phyloP scores from a whole-genome alignment of 805 yeast species.

The Pichia pseudocactophila region DNA sequence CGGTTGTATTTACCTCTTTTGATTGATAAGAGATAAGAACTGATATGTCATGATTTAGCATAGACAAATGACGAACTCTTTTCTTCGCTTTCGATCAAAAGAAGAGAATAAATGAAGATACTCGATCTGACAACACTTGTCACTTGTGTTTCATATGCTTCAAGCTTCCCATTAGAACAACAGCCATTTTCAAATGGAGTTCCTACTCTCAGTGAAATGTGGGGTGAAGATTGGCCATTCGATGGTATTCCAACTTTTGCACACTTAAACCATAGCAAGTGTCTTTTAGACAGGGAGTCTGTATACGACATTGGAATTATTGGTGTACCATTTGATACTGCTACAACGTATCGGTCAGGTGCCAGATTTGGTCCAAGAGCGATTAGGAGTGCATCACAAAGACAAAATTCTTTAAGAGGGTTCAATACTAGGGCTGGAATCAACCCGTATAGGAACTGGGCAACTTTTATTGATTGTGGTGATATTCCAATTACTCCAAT shows the following conservation, averaged over 20 bases:
- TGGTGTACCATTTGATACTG: slow-evolving; percentile 82
- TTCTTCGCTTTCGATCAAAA: no score
- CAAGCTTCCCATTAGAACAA: not conserved
- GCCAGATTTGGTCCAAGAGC: slow-evolving; percentile 79
- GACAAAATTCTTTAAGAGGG: slow-evolving; percentile 63
- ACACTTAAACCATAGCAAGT: slow-evolving; percentile 52
- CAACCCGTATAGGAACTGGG: slow-evolving; percentile 45
- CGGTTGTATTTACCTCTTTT: no score
- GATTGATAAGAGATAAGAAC: no score
- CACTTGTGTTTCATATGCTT: not conserved
- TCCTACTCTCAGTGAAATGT: slow-evolving; percentile 44
- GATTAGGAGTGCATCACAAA: slow-evolving; percentile 56
- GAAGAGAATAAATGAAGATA: not conserved
- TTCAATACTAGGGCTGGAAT: slow-evolving; percentile 50
- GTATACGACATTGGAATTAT: slow-evolving; percentile 61
- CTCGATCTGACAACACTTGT: not conserved
- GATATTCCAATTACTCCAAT: slow-evolving; percentile 53
- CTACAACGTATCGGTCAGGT: slow-evolving; percentile 69
- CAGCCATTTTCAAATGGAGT: slow-evolving; percentile 1
- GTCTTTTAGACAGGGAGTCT: slow-evolving; percentile 39
- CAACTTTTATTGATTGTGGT: slow-evolving; percentile 44
- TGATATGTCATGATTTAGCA: no score
- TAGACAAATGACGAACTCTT: no score
- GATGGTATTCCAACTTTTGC: slow-evolving; percentile 66
- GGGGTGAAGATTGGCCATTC: slow-evolving; percentile 74